A percentile compares a stretch with the other conserved stretches of the same genome.
Conservation (phyloP, 495 filamentous ascomycete genomes). For the Penicillium ochrochloron region DNA sequence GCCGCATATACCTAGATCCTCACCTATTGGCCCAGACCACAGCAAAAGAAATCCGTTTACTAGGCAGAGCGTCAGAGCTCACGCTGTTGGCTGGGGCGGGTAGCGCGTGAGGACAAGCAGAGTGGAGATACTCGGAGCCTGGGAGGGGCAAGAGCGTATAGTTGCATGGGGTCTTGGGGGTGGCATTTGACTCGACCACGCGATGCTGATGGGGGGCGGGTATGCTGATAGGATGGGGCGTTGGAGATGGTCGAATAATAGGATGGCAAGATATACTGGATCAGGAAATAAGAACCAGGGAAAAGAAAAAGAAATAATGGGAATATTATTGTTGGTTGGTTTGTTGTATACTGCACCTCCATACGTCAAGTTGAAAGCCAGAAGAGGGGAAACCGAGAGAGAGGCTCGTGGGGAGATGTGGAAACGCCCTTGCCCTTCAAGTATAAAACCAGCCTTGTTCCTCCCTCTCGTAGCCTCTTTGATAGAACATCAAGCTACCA, state of each 20-base stretch:
- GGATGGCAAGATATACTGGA: not conserved
- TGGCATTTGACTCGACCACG: slow-evolving; percentile 36
- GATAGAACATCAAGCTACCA: not conserved
- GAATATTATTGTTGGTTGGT: not conserved
- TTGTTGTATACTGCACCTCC: not conserved
- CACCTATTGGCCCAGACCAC: slow-evolving; percentile 8
- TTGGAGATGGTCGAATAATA: not conserved
- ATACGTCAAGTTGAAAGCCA: not conserved
- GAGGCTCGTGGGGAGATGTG: not conserved
- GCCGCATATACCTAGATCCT: not conserved
- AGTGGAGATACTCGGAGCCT: slow-evolving; percentile 16
- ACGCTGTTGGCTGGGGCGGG: slow-evolving; percentile 21
- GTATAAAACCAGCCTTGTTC: slow-evolving; percentile 27
- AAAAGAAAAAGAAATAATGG: not conserved
- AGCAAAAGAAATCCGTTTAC: slow-evolving; percentile 10
- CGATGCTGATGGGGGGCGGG: slow-evolving; percentile 20
- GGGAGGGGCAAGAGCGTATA: slow-evolving; percentile 15
- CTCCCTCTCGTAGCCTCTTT: not conserved
- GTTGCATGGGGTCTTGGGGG: slow-evolving; percentile 11
- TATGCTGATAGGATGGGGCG: slow-evolving; percentile 12
- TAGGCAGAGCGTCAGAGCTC: slow-evolving; percentile 27
- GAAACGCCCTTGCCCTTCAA: not conserved
- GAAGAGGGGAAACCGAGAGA: not conserved
- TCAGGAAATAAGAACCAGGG: not conserved
- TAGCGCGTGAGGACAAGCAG: slow-evolving; percentile 30